Percentiles rank a stretch among this genome's conserved stretches.
These are phyloP conservation scores for Trypanosoma congolense DNA, from an alignment of 208 protist species.

Conservation along the genomic window DNA sequence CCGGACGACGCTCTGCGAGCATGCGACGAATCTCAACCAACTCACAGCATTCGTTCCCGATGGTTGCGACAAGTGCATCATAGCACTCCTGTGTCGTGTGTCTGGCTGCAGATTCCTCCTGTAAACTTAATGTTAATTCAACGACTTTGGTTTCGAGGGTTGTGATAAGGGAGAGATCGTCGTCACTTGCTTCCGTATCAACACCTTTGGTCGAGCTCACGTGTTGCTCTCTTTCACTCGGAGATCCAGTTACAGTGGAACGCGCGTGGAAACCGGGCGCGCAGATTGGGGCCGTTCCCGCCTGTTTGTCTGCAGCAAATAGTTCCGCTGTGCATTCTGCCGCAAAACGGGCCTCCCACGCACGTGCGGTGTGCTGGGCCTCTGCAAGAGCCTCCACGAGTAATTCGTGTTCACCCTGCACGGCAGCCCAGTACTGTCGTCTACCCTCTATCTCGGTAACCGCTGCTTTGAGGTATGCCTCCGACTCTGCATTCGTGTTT, in stretches of 20 bases:
- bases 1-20: constrained; percentile 3
- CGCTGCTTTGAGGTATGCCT: constrained; percentile 12
- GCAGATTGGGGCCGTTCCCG: too few relatives aligned
- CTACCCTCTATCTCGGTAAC: constrained; percentile 16
- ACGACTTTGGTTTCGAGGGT: constrained; percentile 53
- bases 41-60: constrained; percentile 22
- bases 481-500: constrained; percentile 2
- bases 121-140: constrained; percentile 51
- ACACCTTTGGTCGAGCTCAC: neutral
- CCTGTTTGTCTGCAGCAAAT: neutral
- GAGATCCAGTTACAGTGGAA: too few relatives aligned
- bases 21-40: constrained; percentile 19
- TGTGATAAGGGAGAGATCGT: constrained; percentile 1
- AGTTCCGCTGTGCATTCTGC: constrained; percentile 1
- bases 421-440: constrained; percentile 23
- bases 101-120: constrained; percentile 23
- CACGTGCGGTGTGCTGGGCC: constrained; percentile 13
- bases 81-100: constrained; percentile 16
- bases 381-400: constrained; percentile 21
- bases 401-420: constrained; percentile 12
- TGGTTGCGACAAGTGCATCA: constrained; percentile 10
- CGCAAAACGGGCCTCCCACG: constrained; percentile 30
- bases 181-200: neutral
- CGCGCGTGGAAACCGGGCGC: too few relatives aligned
- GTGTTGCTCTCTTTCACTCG: neutral